Base-by-base conservation (phyloP, 75 land plant species). In the Selaginella tamariscina region DNA sequence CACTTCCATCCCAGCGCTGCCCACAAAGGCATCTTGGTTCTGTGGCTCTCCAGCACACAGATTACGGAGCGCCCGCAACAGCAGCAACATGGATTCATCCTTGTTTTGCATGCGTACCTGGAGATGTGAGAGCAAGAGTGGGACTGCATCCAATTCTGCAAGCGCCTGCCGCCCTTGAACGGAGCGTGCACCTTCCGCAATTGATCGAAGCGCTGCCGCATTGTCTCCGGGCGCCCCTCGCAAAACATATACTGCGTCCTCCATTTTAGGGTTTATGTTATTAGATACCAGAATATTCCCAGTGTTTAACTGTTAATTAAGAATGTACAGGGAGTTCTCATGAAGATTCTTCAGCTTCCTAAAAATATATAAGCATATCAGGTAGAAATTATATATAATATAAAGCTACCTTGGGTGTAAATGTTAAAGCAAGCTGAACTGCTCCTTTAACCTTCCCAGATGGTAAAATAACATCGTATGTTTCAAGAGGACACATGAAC, bases 21-120 rank as follows among this genome's bases (percentile, higher is more conserved):
- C 63, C 30, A 85, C 20, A 56, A 85, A 82, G 0, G 75, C 20
- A 68, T 70, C 44, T 59, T 79, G 82, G 54, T 77, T 77, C 0
- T 20, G 0, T n/a, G 63, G 11, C 29, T 85, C 85, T 31, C 85
- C 87, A 0, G 82, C 87, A 56, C 87, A 85, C 24, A 85, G 85
- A 56, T 82, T 85, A 22, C 87, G 66, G 24, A 82, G 68, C 44
- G 79, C 69, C 49, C 71, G 68, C 22, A 84, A 57, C 0, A 65
- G 31, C 23, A 33, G 29, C 2, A 72, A 20, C 13, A 69, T 54
- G 68, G 62, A 29, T 0, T 32, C 15, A 15, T 39, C 49, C 11
- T 39, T 15, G n/a, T n/a, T n/a, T n/a, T n/a, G n/a, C 11, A 39
- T 39, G 15, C 49, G 49, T 39, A 39, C 49, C 49, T 15, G 49